Percentiles rank a stretch among this genome's conserved stretches.
phyloP scores from a whole-genome alignment of 148 eudicot genomes.

The Dianthus caryophyllus region DNA sequence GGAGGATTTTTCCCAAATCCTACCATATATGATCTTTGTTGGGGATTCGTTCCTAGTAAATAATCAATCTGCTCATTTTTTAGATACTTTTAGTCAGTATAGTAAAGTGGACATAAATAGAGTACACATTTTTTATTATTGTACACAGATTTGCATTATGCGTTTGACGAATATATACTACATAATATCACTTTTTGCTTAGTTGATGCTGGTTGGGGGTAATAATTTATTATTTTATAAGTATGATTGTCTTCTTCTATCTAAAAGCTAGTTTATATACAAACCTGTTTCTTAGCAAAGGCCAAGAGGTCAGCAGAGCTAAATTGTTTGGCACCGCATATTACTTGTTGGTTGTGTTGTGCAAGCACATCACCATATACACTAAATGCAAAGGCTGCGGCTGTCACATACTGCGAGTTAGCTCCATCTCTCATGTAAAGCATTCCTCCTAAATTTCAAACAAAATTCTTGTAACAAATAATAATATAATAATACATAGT shows the following conservation, averaged over 20 bases:
- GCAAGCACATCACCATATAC: constrained; percentile 68
- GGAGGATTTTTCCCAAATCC: constrained; percentile 80
- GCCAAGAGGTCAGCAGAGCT: constrained; percentile 37
- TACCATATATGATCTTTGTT: constrained; percentile 77
- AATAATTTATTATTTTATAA: too few relatives aligned
- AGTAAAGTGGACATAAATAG: too few relatives aligned
- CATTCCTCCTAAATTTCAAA: constrained; percentile 48
- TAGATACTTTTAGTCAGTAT: too few relatives aligned
- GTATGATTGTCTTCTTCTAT: too few relatives aligned
- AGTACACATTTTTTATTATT: too few relatives aligned
- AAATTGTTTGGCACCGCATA: constrained; percentile 51
- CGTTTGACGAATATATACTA: too few relatives aligned
- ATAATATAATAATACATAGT: background rate
- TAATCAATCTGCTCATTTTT: constrained; percentile 60
- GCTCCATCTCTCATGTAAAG: constrained; percentile 91
- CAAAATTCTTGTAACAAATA: too few relatives aligned
- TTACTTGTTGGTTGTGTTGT: constrained; percentile 44
- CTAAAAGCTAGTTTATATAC: too few relatives aligned
- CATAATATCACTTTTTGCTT: too few relatives aligned
- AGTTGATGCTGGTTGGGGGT: too few relatives aligned
- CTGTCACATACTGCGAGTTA: constrained; percentile 72
- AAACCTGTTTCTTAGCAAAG: constrained; percentile 79
- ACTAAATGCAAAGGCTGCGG: constrained; percentile 57
- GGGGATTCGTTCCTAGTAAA: constrained; percentile 68
- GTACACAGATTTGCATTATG: too few relatives aligned